Conservation (phyloP, 192 early-diverging fungal genomes). For the Oehlia diaphana region DNA sequence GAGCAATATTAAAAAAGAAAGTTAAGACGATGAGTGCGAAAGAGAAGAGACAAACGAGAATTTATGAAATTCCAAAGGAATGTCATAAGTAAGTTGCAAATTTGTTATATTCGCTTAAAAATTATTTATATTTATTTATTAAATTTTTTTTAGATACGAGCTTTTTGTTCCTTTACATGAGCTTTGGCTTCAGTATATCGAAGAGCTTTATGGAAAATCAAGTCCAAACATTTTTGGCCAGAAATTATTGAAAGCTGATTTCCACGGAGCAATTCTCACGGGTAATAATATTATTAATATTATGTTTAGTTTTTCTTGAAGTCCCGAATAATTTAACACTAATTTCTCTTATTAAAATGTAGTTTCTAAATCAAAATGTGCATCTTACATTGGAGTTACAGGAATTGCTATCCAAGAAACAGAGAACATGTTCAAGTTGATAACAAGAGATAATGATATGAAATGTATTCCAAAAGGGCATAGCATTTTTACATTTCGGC, state of each 20-base stretch:
- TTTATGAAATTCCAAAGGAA: constrained; percentile 68
- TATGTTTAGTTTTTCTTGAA: not conserved
- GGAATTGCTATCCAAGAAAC: constrained; percentile 91
- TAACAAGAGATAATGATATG: constrained; percentile 64
- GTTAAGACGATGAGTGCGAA: constrained; percentile 64
- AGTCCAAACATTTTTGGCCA: constrained; percentile 35
- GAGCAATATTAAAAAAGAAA: constrained; percentile 34
- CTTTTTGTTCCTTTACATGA: constrained; percentile 71
- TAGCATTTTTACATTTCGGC: constrained; percentile 53
- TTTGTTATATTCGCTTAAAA: not conserved
- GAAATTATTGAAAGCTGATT: constrained; percentile 78
- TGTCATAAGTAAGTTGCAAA: constrained; percentile 38
- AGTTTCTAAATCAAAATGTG: constrained; percentile 77
- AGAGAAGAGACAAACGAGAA: constrained; percentile 55
- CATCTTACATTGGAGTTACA: constrained; percentile 69
- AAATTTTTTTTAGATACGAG: constrained; percentile 40
- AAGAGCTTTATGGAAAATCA: constrained; percentile 53
- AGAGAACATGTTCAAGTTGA: constrained; percentile 80
- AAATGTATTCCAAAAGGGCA: constrained; percentile 72
- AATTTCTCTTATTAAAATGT: not conserved
- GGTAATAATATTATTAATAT: constrained; percentile 40
- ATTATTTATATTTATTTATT: not conserved
- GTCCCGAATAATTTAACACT: not conserved
- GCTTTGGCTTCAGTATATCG: constrained; percentile 80
- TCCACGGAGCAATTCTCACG: constrained; percentile 78